Conservation (phyloP, 2,329 filamentous ascomycete species). For the Penicillium sp. region DNA sequence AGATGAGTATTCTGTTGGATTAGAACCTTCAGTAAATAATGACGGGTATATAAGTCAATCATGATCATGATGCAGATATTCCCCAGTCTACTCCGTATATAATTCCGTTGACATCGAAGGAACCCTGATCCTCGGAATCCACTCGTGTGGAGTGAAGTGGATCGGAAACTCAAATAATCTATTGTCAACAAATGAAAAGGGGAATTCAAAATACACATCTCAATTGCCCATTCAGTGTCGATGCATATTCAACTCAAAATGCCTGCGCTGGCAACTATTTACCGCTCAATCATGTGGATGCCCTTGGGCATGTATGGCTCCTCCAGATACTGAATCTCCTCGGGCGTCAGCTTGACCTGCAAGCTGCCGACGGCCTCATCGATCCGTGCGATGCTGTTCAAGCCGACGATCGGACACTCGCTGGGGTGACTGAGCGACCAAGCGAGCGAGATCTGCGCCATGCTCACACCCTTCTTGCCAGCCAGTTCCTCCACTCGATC, state of each 20-base stretch:
- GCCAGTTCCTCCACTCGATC: slow-evolving; percentile 54
- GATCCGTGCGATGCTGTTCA: slow-evolving; percentile 55
- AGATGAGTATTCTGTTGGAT: too few species aligned
- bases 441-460: slow-evolving; percentile 59
- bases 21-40: too few species aligned
- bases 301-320: slow-evolving; percentile 9
- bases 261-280: slow-evolving; percentile 1
- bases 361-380: slow-evolving; percentile 53
- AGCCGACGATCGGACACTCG: slow-evolving; percentile 56
- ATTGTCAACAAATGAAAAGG: too few species aligned
- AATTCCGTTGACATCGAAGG: too few species aligned
- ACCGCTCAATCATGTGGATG: slow-evolving; percentile 4
- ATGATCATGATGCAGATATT: too few species aligned
- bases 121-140: too few species aligned
- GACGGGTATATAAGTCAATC: too few species aligned
- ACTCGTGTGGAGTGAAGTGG: too few species aligned
- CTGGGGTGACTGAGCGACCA: slow-evolving; percentile 54
- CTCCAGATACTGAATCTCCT: slow-evolving; percentile 10
- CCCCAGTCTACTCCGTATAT: too few species aligned
- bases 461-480: slow-evolving; percentile 52
- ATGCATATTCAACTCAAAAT: too few species aligned
- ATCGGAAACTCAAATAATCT: too few species aligned
- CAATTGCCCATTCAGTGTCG: background rate
- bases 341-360: slow-evolving; percentile 42
- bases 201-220: background rate